Evolutionary conservation across 257 asterid genomes (phyloP), one percentile per base, ranked within the genome.

Genomic region (Solanum clarkiae): DNA sequence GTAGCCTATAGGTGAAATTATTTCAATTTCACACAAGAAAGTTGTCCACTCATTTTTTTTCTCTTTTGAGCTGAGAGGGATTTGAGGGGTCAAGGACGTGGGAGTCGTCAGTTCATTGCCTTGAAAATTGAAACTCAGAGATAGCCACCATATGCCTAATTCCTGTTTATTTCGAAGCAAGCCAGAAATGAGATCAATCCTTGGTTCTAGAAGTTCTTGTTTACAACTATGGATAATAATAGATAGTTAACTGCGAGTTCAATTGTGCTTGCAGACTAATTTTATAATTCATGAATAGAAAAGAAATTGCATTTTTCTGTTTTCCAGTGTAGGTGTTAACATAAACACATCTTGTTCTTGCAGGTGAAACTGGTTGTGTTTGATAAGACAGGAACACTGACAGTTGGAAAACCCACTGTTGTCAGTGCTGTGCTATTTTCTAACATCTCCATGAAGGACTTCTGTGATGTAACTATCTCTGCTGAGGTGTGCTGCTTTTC

Each of bases 321-420:
- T 20, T 40, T 63, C 77, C 14, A 6, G 2, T 16, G 82, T 26
- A 63, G 62, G 47, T 75, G 54, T 69, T 65, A 7, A 49, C 84
- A 68, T n/a, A 45, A 16, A 54, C 54, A 4, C 36, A n/a, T 77
- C 84, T 84, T 86, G 72, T 72, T 86, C 81, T 71, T 90, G 86
- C 92, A 96, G 99, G 93, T 96, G 80, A 94, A 92, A 90, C 90
- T 92, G 63, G 91, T 94, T 13, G 97, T 94, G 82, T 96, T 96
- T 80, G 99, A 96, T 89, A 96, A 96, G 92, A 94, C 98, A 6
- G 98, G 99, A 87, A 96, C 99, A 10, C 84, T 94, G 87, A 96
- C 99, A 22, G 79, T 91, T 87, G 99, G 99, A 86, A 96, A 92
- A 88, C 99, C 99, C 84, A 84, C 98, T 85, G 99, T 96, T 22